Base-by-base conservation (phyloP, 2,329 filamentous ascomycete species). In the Exophiala oligosperma region DNA sequence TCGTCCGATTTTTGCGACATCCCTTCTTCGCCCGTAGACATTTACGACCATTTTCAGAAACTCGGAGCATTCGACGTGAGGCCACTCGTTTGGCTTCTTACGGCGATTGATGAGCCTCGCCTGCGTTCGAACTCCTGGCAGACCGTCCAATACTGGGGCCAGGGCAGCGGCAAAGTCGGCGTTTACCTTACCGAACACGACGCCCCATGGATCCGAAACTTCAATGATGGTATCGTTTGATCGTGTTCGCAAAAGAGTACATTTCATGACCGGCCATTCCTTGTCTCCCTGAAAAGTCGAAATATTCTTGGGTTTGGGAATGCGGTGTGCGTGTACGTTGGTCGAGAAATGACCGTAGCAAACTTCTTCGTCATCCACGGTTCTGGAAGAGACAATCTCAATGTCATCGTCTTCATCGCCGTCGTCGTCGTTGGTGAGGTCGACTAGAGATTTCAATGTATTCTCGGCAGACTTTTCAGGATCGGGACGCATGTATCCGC, bases 171-270 rank as follows among this genome's bases (percentile, higher is more conserved):
- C 84, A 14, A 86, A 86, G 64, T 80, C 82, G 6, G 68, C 44
- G 78, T 96, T 91, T 4, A 97, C 74, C n/a, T 81, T 81, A 12
- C 91, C 94, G 68, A 97, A 92, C 32, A 87, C 82, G 40, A 81
- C 80, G 2, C 85, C 82, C 1, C 84, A 86, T 62, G 87, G 81
- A 69, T 97, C 93, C 40, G 85, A 82, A 8, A 91, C 87, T 54
- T 88, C 81, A 51, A 97, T 91, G 17, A 79, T 81, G 44, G 82
- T 78, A 11, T 80, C 52, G 43, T 52, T 52, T 1, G 54, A 44
- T 11, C 58, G 41, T n/a, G 29, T 49, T 14, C 66, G 64, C 23
- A 41, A 26, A 2, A 68, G 58, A 11, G 48, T 59, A 44, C 64
- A 64, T 53, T 57, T 64, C 49, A 68, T 67, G 3, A 63, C 59